Evolutionary conservation across 345 rosid genomes (phyloP), one percentile per base, ranked within the genome.

Genomic region (Citrus hindsii): DNA sequence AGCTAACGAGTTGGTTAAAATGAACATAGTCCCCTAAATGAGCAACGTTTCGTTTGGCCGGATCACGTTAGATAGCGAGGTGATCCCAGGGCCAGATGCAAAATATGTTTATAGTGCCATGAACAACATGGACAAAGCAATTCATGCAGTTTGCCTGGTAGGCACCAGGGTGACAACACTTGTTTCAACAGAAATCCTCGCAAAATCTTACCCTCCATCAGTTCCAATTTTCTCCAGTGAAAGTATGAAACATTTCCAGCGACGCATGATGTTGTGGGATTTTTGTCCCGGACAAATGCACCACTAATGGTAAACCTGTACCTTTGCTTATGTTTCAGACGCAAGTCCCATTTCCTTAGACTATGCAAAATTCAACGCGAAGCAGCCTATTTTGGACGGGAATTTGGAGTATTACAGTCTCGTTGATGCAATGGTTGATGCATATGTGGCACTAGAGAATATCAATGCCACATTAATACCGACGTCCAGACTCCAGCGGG

Each of bases 251-350:
- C 55, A 46, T 1, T 46, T 46, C 51, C 51, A 13, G 51, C 51
- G 12, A 13, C 4, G 51, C 14, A 46, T 46, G 16, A 46, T 46
- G 51, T 13, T 46, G 51, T 46, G 3, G 51, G 14, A 9, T 42
- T 42, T 10, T 42, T 42, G 48, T 42, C 4, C 13, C 18, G 5
- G 18, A 13, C 51, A 46, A 46, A 46, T 46, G 18, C 87, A 28
- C 90, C 89, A 5, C 79, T 80, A 21, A 69, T 82, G 84, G 64
- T 63, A 53, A 84, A 84, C 9, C 76, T 77, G 7, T 86, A 83
- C 62, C 88, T 85, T 78, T 32, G 71, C 88, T 21, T 80, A 82
- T 28, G 61, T 76, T 5, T 35, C 77, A 0, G 78, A 87, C 37
- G 84, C 85, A 1, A 2, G 0, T 1, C 61, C 74, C 37, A 33